Evolutionary conservation across 768 basidiomycete species (phyloP), one percentile per base, ranked within the genome.

Genomic region (Mrakia gelida): DNA sequence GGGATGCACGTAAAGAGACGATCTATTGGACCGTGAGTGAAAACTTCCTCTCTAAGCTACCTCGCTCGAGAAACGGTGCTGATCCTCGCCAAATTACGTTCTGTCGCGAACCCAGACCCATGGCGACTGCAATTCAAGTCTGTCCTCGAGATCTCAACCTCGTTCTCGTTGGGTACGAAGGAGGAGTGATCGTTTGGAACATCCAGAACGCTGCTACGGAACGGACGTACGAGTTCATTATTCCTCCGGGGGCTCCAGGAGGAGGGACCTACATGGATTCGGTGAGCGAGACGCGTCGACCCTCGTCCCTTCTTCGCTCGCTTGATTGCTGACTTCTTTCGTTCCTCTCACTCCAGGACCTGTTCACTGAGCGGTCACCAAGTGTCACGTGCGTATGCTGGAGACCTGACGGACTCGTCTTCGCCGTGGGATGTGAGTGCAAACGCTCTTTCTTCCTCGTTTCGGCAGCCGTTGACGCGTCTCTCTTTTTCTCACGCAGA

Each of bases 201-300:
- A 80, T 87, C 63, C 84, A 84, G 38, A 81, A 84, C 61, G 76
- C 80, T 21, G 76, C 68, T 13, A 80, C 81, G 21, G 81, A 89
- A 18, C 87, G 89, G 61, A 88, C 87, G 15, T 95, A 90, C 82
- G 92, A 92, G 82, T 85, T 92, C 70, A 84, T 89, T 8, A 82
- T 94, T 8, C 89, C 91, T 30, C 92, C 93, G 43, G 81, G 94
- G 52, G 92, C 93, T 10, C 91, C 92, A 5, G 93, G 93, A 73
- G 92, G 92, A 5, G 85, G 86, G 32, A 90, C 90, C 16, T 92
- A 91, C 83, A 84, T 86, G 21, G 85, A 86, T 75, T 85, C 86
- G 38, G 91, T 91, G 80, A 83, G 87, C 18, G 16, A 52, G 49
- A 52, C 49, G 49, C 65, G n/a, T 73, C 56, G 15, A 45, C 7